phyloP scores from a whole-genome alignment of 1,139 yeast species.

The Spathaspora sp. region DNA sequence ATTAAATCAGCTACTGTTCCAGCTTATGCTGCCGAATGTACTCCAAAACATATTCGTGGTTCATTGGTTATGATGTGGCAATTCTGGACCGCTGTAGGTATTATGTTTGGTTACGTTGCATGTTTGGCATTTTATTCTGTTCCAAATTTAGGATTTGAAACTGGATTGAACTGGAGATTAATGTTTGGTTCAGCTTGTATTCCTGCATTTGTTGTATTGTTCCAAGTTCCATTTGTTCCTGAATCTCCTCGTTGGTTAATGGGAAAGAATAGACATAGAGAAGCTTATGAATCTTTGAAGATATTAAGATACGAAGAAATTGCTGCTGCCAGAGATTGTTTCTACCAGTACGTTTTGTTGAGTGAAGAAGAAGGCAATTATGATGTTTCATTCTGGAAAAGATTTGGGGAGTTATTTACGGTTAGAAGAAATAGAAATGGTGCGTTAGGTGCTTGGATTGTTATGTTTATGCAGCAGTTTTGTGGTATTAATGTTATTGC shows the following conservation, averaged over 20 bases:
- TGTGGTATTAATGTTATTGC: conserved; percentile 92
- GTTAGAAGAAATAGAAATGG: conserved; percentile 84
- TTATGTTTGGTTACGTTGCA: conserved; percentile 76
- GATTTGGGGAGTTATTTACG: conserved; percentile 56
- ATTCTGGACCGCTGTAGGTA: conserved; percentile 84
- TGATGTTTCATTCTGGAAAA: conserved; percentile 50
- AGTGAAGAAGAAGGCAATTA: conserved; percentile 69
- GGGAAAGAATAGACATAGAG: conserved; percentile 59
- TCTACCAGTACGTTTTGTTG: conserved; percentile 66
- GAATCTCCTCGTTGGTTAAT: conserved; percentile 83
- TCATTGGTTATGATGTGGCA: conserved; percentile 88
- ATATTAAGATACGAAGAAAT: conserved; percentile 51
- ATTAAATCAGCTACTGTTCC: conserved; percentile 82
- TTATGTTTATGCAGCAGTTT: conserved; percentile 90
- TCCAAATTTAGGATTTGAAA: conserved; percentile 37
- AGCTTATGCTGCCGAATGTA: conserved; percentile 77
- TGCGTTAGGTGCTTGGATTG: conserved; percentile 74
- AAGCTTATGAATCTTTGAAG: conserved; percentile 54
- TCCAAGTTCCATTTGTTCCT: conserved; percentile 70
- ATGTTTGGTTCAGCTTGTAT: conserved; percentile 79
- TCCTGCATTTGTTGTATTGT: conserved; percentile 65
- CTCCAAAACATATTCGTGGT: conserved; percentile 77
- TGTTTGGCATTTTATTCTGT: conserved; percentile 55
- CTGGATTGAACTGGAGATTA: conserved; percentile 69
- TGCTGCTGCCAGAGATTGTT: conserved; percentile 74